These are phyloP conservation scores for Colletotrichum ledebouriae DNA, from an alignment of 2,329 filamentous ascomycete species.

Conservation along the genomic window DNA sequence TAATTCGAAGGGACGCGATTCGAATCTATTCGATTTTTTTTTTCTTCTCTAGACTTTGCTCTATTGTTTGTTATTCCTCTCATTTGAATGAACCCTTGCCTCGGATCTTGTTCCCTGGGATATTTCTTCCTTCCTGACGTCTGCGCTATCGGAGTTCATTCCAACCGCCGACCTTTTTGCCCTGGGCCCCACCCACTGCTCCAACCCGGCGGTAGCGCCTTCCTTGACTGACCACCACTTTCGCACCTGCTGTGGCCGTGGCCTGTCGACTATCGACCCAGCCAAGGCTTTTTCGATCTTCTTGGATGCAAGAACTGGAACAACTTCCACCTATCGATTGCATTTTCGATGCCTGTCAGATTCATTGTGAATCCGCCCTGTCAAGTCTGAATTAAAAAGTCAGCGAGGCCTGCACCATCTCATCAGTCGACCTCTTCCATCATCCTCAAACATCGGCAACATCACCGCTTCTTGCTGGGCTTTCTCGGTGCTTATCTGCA, in stretches of 20 bases:
- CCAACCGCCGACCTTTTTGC: conserved; percentile 12
- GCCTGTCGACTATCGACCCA: not conserved
- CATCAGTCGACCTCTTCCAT: not conserved
- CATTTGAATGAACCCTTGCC: not conserved
- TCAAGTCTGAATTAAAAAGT: conserved; percentile 29
- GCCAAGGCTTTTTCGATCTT: conserved; percentile 11
- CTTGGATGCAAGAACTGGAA: conserved; percentile 5
- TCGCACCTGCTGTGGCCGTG: not conserved
- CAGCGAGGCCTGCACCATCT: conserved; percentile 24
- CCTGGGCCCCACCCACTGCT: conserved; percentile 16
- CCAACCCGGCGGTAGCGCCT: conserved; percentile 1
- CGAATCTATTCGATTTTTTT: conserved; percentile 9
- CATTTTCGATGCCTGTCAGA: conserved; percentile 9
- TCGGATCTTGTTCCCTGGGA: not conserved
- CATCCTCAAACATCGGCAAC: not conserved
- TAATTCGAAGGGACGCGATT: conserved; percentile 17
- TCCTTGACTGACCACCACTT: not conserved
- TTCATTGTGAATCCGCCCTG: conserved; percentile 11
- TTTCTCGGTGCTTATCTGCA: conserved; percentile 9
- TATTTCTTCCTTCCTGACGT: not conserved
- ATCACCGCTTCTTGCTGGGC: conserved; percentile 21
- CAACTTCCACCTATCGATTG: conserved; percentile 32
- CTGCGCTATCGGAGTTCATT: conserved; percentile 11
- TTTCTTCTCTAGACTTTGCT: conserved; percentile 17
- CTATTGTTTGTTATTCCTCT: conserved; percentile 14